Conservation (phyloP, 2,329 filamentous ascomycete genomes). For the Curvularia sp. region DNA sequence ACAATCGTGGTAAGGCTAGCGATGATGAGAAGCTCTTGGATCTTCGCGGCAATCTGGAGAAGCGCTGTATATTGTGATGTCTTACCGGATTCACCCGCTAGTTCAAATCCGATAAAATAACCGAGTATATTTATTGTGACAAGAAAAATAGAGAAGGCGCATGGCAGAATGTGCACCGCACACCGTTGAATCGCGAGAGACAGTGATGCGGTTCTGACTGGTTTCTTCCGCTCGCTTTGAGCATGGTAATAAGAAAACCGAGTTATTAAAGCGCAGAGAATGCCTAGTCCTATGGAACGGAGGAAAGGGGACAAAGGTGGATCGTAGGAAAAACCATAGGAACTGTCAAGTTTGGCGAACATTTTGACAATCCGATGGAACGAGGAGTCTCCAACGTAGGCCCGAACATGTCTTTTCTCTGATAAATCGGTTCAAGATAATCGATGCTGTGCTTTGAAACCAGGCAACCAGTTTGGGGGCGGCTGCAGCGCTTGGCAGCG, state of each 20-base stretch:
- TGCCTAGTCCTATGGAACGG: background rate
- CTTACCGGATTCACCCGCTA: background rate
- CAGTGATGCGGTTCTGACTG: background rate
- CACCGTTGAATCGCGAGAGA: background rate
- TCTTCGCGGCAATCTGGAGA: slow-evolving; percentile 1
- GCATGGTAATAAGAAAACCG: background rate
- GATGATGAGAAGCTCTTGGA: background rate
- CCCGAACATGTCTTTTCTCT: background rate
- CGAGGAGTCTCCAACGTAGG: background rate
- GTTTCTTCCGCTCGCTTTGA: background rate
- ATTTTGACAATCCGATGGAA: background rate
- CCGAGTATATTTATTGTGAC: background rate
- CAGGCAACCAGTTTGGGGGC: background rate
- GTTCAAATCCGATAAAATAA: slow-evolving; percentile 2
- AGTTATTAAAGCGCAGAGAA: background rate
- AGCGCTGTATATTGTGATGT: background rate
- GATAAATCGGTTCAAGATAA: background rate
- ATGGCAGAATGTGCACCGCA: background rate
- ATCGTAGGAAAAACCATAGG: background rate
- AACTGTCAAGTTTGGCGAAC: background rate
- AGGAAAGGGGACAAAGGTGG: background rate
- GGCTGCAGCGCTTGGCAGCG: background rate
- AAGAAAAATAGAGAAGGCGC: background rate
- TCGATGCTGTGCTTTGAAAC: background rate
- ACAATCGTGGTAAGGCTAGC: background rate